Evolutionary conservation across 306 rosid species (phyloP).

Genomic region (Oxytropis ochrocephala): DNA sequence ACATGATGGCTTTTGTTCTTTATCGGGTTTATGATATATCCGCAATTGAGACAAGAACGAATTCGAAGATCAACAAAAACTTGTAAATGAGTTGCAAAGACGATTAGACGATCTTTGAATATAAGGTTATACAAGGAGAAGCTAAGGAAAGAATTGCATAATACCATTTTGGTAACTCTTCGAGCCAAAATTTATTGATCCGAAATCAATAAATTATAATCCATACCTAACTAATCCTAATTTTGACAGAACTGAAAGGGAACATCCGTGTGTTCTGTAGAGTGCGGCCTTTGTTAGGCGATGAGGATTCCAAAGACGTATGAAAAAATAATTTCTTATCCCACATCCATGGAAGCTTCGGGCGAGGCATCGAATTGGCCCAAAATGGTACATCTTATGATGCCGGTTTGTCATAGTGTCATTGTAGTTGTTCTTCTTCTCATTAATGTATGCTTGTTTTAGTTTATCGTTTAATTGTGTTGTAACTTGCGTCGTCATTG

Average conservation of each 20-base stretch:
- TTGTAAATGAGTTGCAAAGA: conserved; percentile 53
- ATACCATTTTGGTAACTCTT: conserved; percentile 77
- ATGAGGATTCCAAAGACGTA: conserved; percentile 56
- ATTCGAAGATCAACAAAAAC: conserved; percentile 61
- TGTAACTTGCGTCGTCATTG: conserved; percentile 14
- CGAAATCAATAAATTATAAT: not conserved
- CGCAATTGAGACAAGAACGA: conserved; percentile 68
- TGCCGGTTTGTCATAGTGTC: too few species aligned
- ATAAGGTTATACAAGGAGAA: conserved; percentile 77
- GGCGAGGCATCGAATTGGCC: conserved; percentile 70
- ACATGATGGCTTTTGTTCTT: conserved; percentile 19
- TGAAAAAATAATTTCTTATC: conserved; percentile 64
- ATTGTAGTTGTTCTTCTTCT: not conserved
- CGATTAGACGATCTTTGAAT: conserved; percentile 77
- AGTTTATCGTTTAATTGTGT: not conserved
- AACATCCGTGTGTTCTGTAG: conserved; percentile 96
- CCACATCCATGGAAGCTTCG: conserved; percentile 81
- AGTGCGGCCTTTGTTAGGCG: conserved; percentile 89
- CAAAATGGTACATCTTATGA: conserved; percentile 56
- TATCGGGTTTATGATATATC: conserved; percentile 69
- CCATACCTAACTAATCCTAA: conserved; percentile 11
- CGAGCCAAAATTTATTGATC: not conserved
- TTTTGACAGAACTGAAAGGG: conserved; percentile 71
- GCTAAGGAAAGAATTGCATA: conserved; percentile 82
- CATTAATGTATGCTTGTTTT: conserved; percentile 3